Percentiles rank a stretch among this genome's conserved stretches.
Evolutionary conservation across 2,329 filamentous ascomycete genomes (phyloP).

Genomic region (Trichophyton simii): DNA sequence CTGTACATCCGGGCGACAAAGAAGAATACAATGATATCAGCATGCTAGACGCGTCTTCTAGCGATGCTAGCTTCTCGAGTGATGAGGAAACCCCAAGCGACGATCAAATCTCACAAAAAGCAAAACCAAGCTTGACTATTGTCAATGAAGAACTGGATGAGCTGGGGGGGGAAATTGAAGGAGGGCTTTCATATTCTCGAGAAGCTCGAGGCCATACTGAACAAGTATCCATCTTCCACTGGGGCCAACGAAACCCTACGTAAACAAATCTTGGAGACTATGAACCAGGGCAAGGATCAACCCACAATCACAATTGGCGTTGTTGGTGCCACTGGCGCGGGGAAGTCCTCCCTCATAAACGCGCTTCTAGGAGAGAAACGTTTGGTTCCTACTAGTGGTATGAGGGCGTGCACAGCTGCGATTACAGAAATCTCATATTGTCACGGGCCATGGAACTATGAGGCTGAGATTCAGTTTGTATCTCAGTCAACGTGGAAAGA

Average conservation of each 20-base stretch:
- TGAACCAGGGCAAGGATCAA: conserved; percentile 26
- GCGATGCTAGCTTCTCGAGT: no score
- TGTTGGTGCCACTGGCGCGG: conserved; percentile 49
- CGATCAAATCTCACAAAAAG: neutral
- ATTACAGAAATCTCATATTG: conserved; percentile 51
- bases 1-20: no score
- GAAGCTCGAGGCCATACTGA: conserved; percentile 23
- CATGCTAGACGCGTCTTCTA: no score
- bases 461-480: conserved; percentile 49
- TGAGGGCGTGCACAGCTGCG: conserved; percentile 50
- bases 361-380: conserved; percentile 50
- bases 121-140: neutral
- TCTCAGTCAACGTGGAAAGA: conserved; percentile 39
- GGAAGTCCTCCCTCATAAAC: conserved; percentile 53
- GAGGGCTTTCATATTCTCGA: conserved; percentile 27
- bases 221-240: conserved; percentile 12
- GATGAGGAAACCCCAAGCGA: no score
- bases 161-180: conserved; percentile 5
- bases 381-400: conserved; percentile 44
- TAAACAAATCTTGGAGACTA: conserved; percentile 31
- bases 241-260: conserved; percentile 31
- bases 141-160: neutral
- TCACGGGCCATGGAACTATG: conserved; percentile 35
- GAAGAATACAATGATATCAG: no score
- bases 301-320: conserved; percentile 44